Base-by-base conservation (phyloP, 495 filamentous ascomycete genomes). In the Lepidopterella palustris region DNA sequence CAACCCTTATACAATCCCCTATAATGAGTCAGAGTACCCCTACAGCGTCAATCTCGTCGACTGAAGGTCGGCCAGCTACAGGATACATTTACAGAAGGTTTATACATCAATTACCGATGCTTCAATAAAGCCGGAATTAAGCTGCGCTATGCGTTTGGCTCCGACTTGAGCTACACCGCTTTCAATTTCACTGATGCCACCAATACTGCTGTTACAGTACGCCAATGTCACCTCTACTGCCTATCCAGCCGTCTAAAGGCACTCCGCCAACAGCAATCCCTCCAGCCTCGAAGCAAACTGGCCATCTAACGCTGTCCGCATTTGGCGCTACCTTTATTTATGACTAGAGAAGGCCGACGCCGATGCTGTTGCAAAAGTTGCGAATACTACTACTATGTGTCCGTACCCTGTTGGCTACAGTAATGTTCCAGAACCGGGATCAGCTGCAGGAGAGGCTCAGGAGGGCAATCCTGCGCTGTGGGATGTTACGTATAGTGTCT, bases 1-100 rank as follows among this genome's bases (percentile, higher is more conserved):
- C 62, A 79, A 92, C 18, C 89, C 89, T 0, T 95, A 95, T 73
- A 88, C 84, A 27, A 90, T 92, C 52, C 85, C 87, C 18, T 78
- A 79, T 27, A 73, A 77, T 9, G 84, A 87, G 62, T 72, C 73
- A 32, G 84, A 90, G 60, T 90, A 85, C 66, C 78, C 79, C 15
- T 52, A 68, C 51, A 72, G 77, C 73, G 72, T 80, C 21, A 74
- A 78, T 58, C 79, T 88, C 3, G 72, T 81, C 26, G 74, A 82
- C 77, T 68, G 39, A 73, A 75, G 21, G 72, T 85, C 20, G 81
- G 80, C 50, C 84, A 87, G 65, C 87, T 87, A 35, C 87, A 92
- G 63, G 84, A 89, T 63, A 84, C 83, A 13, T 91, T 81, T 74
- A 80, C 78, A 23, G 84, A 87, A 64, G 85, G 84, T 11, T 70